Percentiles rank a stretch among this genome's conserved stretches.
Conservation (phyloP, 1,284 basidiomycete species). For the Rhizoctonia solani region DNA sequence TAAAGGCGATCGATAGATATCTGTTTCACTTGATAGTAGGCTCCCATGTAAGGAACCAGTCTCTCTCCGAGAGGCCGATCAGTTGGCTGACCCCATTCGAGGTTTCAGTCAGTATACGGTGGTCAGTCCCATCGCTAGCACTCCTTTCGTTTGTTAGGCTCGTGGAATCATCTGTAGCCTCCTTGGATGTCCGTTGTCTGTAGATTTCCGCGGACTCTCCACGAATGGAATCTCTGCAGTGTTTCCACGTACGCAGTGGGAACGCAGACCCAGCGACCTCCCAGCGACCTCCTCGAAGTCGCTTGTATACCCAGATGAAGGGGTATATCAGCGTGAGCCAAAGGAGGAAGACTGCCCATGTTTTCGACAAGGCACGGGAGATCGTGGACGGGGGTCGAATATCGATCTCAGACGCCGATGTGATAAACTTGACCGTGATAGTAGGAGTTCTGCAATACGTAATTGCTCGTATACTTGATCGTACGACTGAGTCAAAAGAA, state of each 20-base stretch:
- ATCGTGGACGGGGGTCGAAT: conserved; percentile 65
- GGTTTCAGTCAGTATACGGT: conserved; percentile 27
- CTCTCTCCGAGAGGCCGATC: conserved; percentile 65
- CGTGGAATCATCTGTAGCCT: background rate
- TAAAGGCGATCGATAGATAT: too few species aligned
- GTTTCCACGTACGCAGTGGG: conserved; percentile 54
- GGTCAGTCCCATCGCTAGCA: background rate
- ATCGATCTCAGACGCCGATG: conserved; percentile 53
- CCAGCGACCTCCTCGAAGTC: conserved; percentile 70
- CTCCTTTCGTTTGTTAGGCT: background rate
- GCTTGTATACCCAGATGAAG: conserved; percentile 72
- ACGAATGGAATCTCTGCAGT: conserved; percentile 35
- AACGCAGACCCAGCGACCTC: conserved; percentile 70
- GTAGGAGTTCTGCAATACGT: conserved; percentile 49
- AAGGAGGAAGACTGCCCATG: conserved; percentile 65
- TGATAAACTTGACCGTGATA: conserved; percentile 56
- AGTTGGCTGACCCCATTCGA: conserved; percentile 48
- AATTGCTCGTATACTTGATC: conserved; percentile 59
- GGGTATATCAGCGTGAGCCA: conserved; percentile 69
- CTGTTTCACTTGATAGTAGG: conserved; percentile 62
- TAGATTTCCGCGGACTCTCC: conserved; percentile 36
- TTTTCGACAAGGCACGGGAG: conserved; percentile 63
- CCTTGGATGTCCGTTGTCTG: conserved; percentile 8
- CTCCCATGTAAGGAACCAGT: conserved; percentile 80
- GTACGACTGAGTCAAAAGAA: conserved; percentile 57